Evolutionary conservation across 768 basidiomycete genomes (phyloP), one percentile per base, ranked within the genome.

Genomic region (Plicaturopsis crispa): DNA sequence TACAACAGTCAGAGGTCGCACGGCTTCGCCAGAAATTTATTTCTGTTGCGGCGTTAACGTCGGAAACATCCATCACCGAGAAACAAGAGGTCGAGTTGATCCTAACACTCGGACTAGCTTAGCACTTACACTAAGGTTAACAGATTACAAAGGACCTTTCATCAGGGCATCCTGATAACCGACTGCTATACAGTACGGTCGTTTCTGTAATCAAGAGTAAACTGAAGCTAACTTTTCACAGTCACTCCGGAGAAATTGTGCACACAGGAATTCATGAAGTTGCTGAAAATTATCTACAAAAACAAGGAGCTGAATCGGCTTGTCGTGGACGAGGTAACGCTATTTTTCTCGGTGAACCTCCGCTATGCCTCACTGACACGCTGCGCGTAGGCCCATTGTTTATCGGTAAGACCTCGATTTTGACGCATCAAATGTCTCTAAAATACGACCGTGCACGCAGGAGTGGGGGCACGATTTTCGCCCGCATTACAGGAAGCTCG

Each of bases 381-480:
- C 19, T 32, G 21, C 5, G 5, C 22, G 8, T 24, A 84, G 83
- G 87, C 85, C 2, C 85, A 89, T 54, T 87, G 87, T 47, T 86
- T 89, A 46, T 87, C 85, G 14, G 84, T 84, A 45, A 48, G 68
- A 44, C 28, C 17, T 21, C 13, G 13, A 18, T 26, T 12, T n/a
- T 31, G 31, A 8, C 11, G 11, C 8, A 6, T 33, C 8, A 7
- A 34, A 14, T 21, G 19, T 12, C 24, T 16, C 26, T 14, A 26
- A 33, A 36, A 19, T 24, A 11, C 24, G 13, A 6, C 36, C n/a
- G 5, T 16, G 23, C 37, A 20, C 31, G 12, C 45, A 86, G 81
- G 86, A 88, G 66, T 89, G 85, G 87, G 85, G 84, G 0, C 84
- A 87, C 34, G 78, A 86, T 48, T 88, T 88, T 52, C 75, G 88